A percentile compares a stretch with the other conserved stretches of the same genome.
These are phyloP conservation scores for Aechmea fasciata DNA, from an alignment of 176 grass and related monocot species.

Conservation along the genomic window DNA sequence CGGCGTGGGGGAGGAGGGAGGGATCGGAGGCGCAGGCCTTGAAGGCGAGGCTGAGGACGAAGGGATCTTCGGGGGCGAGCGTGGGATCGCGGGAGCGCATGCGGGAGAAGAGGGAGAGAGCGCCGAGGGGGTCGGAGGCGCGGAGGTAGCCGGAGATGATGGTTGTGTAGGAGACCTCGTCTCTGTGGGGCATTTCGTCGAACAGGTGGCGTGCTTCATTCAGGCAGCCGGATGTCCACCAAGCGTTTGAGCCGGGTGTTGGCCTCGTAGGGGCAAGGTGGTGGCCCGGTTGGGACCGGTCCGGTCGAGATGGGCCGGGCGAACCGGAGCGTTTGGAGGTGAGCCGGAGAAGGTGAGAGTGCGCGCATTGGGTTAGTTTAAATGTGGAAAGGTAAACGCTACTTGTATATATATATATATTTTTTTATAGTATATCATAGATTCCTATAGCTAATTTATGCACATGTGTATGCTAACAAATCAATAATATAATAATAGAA, in stretches of 20 bases:
- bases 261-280: constrained; percentile 1
- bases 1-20: constrained; percentile 9
- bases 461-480: no score
- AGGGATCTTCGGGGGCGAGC: constrained; percentile 26
- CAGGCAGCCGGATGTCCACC: constrained; percentile 27
- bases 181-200: constrained; percentile 31
- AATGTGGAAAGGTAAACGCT: no score
- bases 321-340: constrained; percentile 11
- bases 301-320: background rate
- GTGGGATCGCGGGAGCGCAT: constrained; percentile 18
- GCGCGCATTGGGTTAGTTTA: constrained; percentile 9
- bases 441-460: no score
- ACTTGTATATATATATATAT: no score
- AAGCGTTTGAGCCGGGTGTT: constrained; percentile 20
- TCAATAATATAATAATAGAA: no score
- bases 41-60: constrained; percentile 45
- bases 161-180: constrained; percentile 44
- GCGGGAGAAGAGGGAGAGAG: constrained; percentile 40
- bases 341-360: background rate
- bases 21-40: constrained; percentile 36
- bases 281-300: background rate
- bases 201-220: constrained; percentile 36
- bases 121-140: constrained; percentile 20
- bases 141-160: constrained; percentile 35
- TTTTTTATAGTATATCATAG: no score